Conservation (phyloP, 192 early-diverging fungal species). For the Coemansia sp. region DNA sequence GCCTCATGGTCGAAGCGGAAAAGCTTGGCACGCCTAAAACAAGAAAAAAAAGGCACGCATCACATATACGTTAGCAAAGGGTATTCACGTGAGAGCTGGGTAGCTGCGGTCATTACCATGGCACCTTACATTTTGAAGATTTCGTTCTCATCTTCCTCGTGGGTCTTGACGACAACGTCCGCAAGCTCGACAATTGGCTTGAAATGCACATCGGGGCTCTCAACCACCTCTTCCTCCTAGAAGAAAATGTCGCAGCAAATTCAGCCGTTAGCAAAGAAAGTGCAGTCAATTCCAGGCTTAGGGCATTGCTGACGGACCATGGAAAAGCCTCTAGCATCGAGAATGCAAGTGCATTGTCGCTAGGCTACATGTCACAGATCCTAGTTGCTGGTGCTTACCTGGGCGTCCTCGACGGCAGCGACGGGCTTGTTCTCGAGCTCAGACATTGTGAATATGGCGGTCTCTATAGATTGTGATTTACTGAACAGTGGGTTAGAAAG, state of each 20-base stretch:
- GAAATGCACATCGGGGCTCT: constrained; percentile 89
- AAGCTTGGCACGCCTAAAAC: constrained; percentile 80
- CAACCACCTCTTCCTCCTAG: constrained; percentile 69
- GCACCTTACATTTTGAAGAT: constrained; percentile 81
- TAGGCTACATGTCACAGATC: not conserved
- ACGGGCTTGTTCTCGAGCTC: constrained; percentile 47
- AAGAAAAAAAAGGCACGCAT: not conserved
- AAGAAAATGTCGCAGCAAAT: not conserved
- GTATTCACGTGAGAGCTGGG: not conserved
- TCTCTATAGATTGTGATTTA: not conserved
- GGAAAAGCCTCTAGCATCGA: not conserved
- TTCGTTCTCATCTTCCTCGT: constrained; percentile 92
- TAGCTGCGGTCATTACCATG: constrained; percentile 33
- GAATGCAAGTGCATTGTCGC: constrained; percentile 5
- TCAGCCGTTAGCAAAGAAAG: not conserved
- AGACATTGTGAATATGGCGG: constrained; percentile 27
- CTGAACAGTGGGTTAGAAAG: not conserved
- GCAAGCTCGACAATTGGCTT: constrained; percentile 94
- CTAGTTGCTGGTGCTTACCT: constrained; percentile 30
- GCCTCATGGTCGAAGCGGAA: constrained; percentile 91
- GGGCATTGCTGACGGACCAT: not conserved
- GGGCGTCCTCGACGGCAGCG: constrained; percentile 26
- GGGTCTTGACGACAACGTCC: constrained; percentile 89
- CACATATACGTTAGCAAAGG: not conserved
- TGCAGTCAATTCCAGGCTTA: not conserved